Percentiles rank a stretch among this genome's conserved stretches.
Conservation (phyloP, 352 stramenopile genomes). For the Phytopythium boreale region DNA sequence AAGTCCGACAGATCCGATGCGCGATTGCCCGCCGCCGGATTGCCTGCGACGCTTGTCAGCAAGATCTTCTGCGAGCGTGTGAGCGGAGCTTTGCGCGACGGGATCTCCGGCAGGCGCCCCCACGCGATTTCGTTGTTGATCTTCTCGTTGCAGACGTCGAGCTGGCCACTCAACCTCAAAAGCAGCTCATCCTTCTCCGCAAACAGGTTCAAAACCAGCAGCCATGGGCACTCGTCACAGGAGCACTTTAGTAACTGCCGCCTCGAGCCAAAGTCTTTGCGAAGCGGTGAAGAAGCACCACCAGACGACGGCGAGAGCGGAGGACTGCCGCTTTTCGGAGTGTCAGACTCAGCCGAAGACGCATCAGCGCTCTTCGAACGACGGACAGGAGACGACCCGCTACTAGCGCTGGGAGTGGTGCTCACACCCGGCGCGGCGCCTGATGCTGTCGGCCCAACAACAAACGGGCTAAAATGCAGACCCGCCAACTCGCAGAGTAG, state of each 20-base stretch:
- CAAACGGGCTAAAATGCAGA: conserved; percentile 59
- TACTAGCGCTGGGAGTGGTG: background rate
- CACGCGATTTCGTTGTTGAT: conserved; percentile 73
- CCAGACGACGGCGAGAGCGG: conserved; percentile 6
- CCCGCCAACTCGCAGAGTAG: conserved; percentile 61
- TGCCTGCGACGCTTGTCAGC: conserved; percentile 40
- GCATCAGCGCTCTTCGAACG: conserved; percentile 1
- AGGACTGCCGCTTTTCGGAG: background rate
- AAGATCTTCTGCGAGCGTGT: conserved; percentile 69
- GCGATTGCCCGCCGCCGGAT: conserved; percentile 27
- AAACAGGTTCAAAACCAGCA: conserved; percentile 71
- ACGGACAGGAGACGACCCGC: background rate
- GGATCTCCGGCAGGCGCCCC: conserved; percentile 63
- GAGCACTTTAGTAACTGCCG: conserved; percentile 63
- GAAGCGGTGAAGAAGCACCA: conserved; percentile 15
- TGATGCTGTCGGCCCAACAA: background rate
- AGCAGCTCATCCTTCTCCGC: conserved; percentile 69
- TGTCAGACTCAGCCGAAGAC: background rate
- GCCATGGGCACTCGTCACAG: conserved; percentile 69
- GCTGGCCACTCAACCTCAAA: conserved; percentile 58
- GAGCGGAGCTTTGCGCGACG: conserved; percentile 52
- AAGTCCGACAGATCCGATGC: conserved; percentile 51
- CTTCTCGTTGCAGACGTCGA: conserved; percentile 73
- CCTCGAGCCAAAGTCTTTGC: conserved; percentile 22
- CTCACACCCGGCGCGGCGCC: background rate